Evolutionary conservation across 495 filamentous ascomycete species (phyloP).

Genomic region (Aspergillus baeticus): DNA sequence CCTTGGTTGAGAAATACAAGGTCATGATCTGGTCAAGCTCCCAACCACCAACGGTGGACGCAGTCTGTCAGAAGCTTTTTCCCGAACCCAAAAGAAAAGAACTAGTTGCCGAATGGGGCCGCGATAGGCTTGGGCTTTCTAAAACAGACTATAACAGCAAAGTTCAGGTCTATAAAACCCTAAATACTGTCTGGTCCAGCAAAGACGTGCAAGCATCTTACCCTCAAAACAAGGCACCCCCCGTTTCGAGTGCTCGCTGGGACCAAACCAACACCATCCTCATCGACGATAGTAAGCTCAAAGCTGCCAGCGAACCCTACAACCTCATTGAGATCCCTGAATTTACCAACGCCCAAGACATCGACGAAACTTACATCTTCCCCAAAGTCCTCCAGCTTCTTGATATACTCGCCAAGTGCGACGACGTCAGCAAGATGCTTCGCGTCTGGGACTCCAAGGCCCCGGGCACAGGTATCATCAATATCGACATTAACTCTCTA

Average conservation of each 20-base stretch:
- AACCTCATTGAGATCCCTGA: slow-evolving; percentile 82
- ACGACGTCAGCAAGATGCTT: slow-evolving; percentile 43
- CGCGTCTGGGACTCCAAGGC: slow-evolving; percentile 23
- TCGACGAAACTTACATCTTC: slow-evolving; percentile 35
- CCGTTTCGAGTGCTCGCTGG: slow-evolving; percentile 48
- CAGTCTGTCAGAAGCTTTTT: slow-evolving; percentile 55
- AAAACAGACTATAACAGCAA: slow-evolving; percentile 61
- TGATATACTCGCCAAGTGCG: slow-evolving; percentile 30
- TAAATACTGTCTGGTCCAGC: slow-evolving; percentile 69
- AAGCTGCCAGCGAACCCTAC: slow-evolving; percentile 77
- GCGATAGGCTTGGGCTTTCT: slow-evolving; percentile 72
- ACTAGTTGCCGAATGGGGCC: slow-evolving; percentile 74
- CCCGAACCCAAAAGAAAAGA: slow-evolving; percentile 33
- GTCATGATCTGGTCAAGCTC: slow-evolving; percentile 95
- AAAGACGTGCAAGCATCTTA: slow-evolving; percentile 49
- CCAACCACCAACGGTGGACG: slow-evolving; percentile 61
- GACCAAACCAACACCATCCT: slow-evolving; percentile 84
- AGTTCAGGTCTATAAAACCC: slow-evolving; percentile 83
- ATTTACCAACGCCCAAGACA: slow-evolving; percentile 45
- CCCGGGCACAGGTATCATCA: slow-evolving; percentile 21
- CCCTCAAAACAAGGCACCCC: slow-evolving; percentile 20
- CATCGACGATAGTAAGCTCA: slow-evolving; percentile 78
- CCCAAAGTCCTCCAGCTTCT: slow-evolving; percentile 32
- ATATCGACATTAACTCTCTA: slow-evolving; percentile 18
- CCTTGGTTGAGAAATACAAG: slow-evolving; percentile 63